Base-by-base conservation (phyloP, 768 basidiomycete species). In the Cytidiella melzeri region DNA sequence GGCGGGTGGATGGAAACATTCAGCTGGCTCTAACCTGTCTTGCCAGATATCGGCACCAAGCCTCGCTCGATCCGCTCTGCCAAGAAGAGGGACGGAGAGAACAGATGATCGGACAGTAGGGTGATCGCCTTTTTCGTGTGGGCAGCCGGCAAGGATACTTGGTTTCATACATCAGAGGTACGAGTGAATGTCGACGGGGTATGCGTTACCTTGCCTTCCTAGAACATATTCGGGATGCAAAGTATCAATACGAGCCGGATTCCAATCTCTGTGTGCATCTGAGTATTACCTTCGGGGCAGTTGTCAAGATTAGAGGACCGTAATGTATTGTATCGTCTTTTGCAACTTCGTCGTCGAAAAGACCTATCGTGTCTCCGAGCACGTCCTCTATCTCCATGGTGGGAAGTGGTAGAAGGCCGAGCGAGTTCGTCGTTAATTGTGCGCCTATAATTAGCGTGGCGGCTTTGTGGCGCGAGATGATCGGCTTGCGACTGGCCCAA, bases 71-170 rank as follows among this genome's bases (percentile, higher is more conserved):
- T 79, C 23, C 73, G 67, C 58, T 87, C 83, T 2, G 81, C 80
- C 15, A 88, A 70, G 48, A 81, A 73, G 6, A 88, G 69, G 7
- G 78, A 75, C 13, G 83, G 84, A 34, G 81, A 87, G 61, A 87
- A 87, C 3, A 87, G 69, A 53, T 84, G 82, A 63, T 87, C 84
- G 43, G 84, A 85, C 19, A 87, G 69, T 9, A 86, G 70, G 12
- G 82, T 84, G 52, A 79, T 84, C 24, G 84, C 81, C 83, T 86
- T 24, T n/a, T 43, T 57, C 13, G 18, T 28, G 26, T 34, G 36
- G 19, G 26, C 43, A 24, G n/a, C n/a, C n/a, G n/a, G n/a, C n/a
- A n/a, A n/a, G n/a, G n/a, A n/a, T n/a, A n/a, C n/a, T n/a, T n/a
- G n/a, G n/a, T n/a, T n/a, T n/a, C n/a, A n/a, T n/a, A n/a, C n/a